phyloP scores from a whole-genome alignment of 2,329 filamentous ascomycete genomes.

The Alternaria conjuncta region DNA sequence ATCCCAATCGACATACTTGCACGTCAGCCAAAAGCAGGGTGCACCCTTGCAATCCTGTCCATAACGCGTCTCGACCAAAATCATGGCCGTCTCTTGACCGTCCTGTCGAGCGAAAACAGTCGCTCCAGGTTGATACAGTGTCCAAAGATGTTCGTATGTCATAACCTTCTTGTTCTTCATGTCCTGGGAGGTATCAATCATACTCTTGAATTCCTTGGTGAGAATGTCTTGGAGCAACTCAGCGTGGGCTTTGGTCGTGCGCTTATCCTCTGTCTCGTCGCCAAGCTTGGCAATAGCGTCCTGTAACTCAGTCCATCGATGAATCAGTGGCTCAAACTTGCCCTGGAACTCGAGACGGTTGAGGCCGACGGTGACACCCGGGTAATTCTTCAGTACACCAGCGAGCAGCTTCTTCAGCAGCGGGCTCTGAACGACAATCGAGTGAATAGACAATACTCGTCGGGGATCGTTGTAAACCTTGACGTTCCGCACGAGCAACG shows the following conservation, averaged over 20 bases:
- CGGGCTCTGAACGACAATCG: slow-evolving; percentile 70
- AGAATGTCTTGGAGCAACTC: slow-evolving; percentile 49
- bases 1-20: slow-evolving; percentile 49
- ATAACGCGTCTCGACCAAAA: slow-evolving; percentile 38
- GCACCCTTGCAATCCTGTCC: slow-evolving; percentile 42
- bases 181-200: slow-evolving; percentile 51
- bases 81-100: slow-evolving; percentile 45
- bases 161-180: slow-evolving; percentile 50
- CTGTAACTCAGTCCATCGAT: slow-evolving; percentile 63
- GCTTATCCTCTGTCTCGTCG: slow-evolving; percentile 35
- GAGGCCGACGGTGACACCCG: slow-evolving; percentile 67
- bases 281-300: slow-evolving; percentile 32
- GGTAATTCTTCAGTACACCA: slow-evolving; percentile 64
- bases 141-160: slow-evolving; percentile 54
- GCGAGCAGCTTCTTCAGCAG: slow-evolving; percentile 64
- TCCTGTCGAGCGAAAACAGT: slow-evolving; percentile 44
- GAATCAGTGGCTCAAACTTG: slow-evolving; percentile 69
- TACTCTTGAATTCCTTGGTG: slow-evolving; percentile 50
- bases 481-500: slow-evolving; percentile 53
- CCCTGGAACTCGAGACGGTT: slow-evolving; percentile 67
- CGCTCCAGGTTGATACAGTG: slow-evolving; percentile 50
- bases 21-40: slow-evolving; percentile 47
- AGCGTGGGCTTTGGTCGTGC: slow-evolving; percentile 48
- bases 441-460: slow-evolving; percentile 67
- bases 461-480: slow-evolving; percentile 57